Base-by-base conservation (phyloP, 495 filamentous ascomycete genomes). In the Parachaetomium inaequale region DNA sequence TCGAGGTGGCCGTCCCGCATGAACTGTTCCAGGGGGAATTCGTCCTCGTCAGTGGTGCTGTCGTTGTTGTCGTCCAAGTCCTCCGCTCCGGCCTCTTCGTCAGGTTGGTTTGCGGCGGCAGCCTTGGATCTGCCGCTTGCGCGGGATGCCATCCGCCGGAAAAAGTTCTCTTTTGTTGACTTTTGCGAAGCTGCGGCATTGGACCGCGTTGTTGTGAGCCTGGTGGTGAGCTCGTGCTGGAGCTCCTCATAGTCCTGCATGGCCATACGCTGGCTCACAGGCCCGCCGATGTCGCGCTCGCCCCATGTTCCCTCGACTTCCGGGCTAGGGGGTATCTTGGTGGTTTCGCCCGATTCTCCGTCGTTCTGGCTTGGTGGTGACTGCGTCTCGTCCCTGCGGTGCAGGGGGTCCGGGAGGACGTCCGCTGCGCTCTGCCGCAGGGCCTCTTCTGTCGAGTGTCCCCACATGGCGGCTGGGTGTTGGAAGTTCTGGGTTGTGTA, bases 1-100 rank as follows among this genome's bases (percentile, higher is more conserved):
- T 93, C 91, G 61, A 95, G 87, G 63, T 89, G 88, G 17, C 91
- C 91, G 47, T 91, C 87, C 11, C 85, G 81, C 72, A 95, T 82
- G 70, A 95, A 95, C 45, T 85, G 76, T 29, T 82, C 85, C 1
- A 95, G 74, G 58, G 90, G 82, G 66, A 95, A 93, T 7, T 81
- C 85, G 6, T 66, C 66, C 2, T 47, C 40, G 17, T 76, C 72
- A 7, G 75, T 78, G 59, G 45, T 65, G 47, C 2, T 26, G 2
- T 77, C 77, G 15, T 70, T 71, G 31, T 78, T 75, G 40, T 81
- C 78, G 19, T 76, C 75, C 46, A 74, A 72, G 25, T 49, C 42
- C 32, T 63, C 49, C 49, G 29, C 21, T 28, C 26, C 32, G 11
- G 23, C 28, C 23, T 57, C 38, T 15, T 43, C 40, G 28, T 53